Percentiles rank a stretch among this genome's conserved stretches.
phyloP scores from a whole-genome alignment of 1,139 yeast species.

The Yamadazyma conglobata region DNA sequence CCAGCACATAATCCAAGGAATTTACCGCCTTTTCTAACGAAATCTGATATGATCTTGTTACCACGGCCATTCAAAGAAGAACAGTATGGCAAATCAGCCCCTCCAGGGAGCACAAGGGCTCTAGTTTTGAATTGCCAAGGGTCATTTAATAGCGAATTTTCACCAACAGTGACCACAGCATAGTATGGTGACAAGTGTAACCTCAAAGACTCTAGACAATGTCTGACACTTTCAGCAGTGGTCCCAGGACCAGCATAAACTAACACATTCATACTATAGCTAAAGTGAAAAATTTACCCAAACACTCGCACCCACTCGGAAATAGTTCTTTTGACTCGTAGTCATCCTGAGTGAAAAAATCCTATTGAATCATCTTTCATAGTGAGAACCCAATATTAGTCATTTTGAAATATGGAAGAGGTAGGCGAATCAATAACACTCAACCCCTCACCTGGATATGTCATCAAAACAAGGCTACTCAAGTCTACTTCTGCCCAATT shows the following conservation, averaged over 20 bases:
- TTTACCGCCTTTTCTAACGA: slow-evolving; percentile 74
- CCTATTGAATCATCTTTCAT: neutral
- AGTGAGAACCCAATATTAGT: no score
- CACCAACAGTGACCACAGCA: slow-evolving; percentile 74
- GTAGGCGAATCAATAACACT: slow-evolving; percentile 19
- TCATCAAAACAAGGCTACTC: slow-evolving; percentile 55
- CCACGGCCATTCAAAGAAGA: slow-evolving; percentile 66
- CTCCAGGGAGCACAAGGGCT: slow-evolving; percentile 87
- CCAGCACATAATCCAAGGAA: slow-evolving; percentile 96
- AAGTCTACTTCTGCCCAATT: slow-evolving; percentile 21
- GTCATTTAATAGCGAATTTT: slow-evolving; percentile 61
- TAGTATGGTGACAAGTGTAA: slow-evolving; percentile 80
- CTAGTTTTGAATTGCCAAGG: slow-evolving; percentile 89
- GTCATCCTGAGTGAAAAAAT: no score
- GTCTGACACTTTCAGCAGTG: slow-evolving; percentile 80
- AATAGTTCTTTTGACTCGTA: slow-evolving; percentile 2
- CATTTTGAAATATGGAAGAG: slow-evolving; percentile 15
- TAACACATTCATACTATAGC: slow-evolving; percentile 62
- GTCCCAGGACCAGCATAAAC: slow-evolving; percentile 87
- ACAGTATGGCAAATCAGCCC: slow-evolving; percentile 91
- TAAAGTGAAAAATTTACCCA: neutral
- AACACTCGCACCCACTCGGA: no score
- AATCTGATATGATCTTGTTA: slow-evolving; percentile 55
- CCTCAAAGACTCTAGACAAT: slow-evolving; percentile 73
- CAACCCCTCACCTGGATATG: slow-evolving; percentile 59